Base-by-base conservation (phyloP, 805 yeast genomes). In the Myxozyma vanderwaltii region DNA sequence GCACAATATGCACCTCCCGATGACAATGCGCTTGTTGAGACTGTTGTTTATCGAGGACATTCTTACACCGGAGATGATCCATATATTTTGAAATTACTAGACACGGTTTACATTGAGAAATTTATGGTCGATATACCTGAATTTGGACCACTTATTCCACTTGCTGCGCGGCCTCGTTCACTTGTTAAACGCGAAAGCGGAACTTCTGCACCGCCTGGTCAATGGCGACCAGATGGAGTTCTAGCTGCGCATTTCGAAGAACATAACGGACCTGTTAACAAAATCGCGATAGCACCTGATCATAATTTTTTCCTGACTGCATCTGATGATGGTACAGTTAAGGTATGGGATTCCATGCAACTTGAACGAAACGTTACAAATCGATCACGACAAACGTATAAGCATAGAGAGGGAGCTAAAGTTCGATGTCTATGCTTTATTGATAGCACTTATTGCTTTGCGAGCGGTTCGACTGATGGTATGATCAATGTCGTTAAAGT, bases 261-360 rank as follows among this genome's bases (percentile, higher is more conserved):
- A 44, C 90, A 86, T 67, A 75, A 75, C n/a, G 77, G 82, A 51
- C 68, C 83, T 1, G 76, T 91, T n/a, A 83, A 78, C 23, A 74
- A 85, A 27, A 69, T 90, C 7, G 81, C 79, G 1, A 80, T 82
- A 0, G 79, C 88, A 4, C 84, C 86, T 0, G 84, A 86, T 29
- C 79, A 83, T 15, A 81, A 81, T 24, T 86, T 82, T 63, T 84
- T 92, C 63, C 75, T 90, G 1, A 85, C 94, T 1, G 96, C 91
- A 1, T 89, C 94, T 6, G 87, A 85, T 49, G 80, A 81, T 29
- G 96, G 97, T 0, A 69, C 75, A 1, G 68, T 94, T 40, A 86
- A 83, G 63, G 72, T 92, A 0, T 94, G 97, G 97, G 95, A 89
- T 68, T 72, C 85, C 0, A 67, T 75, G 8, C 82, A 84, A 58